Evolutionary conservation across 2,329 filamentous ascomycete species (phyloP), one percentile per base, ranked within the genome.

Genomic region (Dactylella cylindrospora): DNA sequence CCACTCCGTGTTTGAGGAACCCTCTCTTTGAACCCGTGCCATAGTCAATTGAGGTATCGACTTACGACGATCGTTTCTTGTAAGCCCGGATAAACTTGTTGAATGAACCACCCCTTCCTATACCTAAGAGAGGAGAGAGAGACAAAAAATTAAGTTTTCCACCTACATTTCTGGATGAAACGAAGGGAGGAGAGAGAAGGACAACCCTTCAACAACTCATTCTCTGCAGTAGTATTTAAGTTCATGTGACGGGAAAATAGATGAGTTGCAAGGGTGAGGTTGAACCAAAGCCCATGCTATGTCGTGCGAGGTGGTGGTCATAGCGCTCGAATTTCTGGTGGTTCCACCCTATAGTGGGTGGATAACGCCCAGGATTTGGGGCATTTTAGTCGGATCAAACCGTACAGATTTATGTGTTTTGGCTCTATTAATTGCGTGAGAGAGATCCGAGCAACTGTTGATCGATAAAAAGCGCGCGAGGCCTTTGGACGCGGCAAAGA

Each of bases 221-320:
- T n/a, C n/a, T 39, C 40, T 44, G 38, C 22, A 7, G 33, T 23
- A 40, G 36, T 40, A 25, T 22, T 22, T 38, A 53, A 53, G 47
- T 43, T 61, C 55, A 61, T 61, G 55, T 61, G 55, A 61, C 53
- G 39, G 55, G 41, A 61, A 61, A 53, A 43, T 53, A 33, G 36
- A 61, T 35, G 55, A 53, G 43, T 47, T 40, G 55, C 47, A 47
- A 61, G 55, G 47, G 36, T n/a, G 47, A 19, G 23, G 43, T 45
- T 38, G 25, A 17, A 60, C 44, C 40, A 41, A 41, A 40, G 5
- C 13, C 7, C 47, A 61, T 60, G 35, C 28, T 26, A n/a, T n/a
- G n/a, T n/a, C n/a, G 41, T 22, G 43, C 39, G 12, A 23, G 13
- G 38, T n/a, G 35, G 41, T 61, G 55, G 55, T 53, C 55, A 61